Base-by-base conservation (phyloP, 2,329 filamentous ascomycete genomes). In the Cladosporium sp. region DNA sequence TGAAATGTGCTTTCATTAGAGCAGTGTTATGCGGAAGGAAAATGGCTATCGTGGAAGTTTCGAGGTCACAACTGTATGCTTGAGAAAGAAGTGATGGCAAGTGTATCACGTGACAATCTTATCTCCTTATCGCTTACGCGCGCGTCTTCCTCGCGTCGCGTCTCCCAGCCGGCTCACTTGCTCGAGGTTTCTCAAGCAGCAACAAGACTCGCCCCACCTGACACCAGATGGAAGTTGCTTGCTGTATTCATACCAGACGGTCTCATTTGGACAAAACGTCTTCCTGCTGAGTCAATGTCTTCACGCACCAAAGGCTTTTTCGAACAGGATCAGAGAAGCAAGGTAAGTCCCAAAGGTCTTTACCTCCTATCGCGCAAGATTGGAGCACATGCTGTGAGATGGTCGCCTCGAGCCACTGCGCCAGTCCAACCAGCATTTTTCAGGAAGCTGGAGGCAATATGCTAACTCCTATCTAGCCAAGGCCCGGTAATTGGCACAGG, bases 291-390 rank as follows among this genome's bases (percentile, higher is more conserved):
- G 34, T n/a, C 37, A 30, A 79, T 79, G 76, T 73, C 76, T 60
- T 74, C 72, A 55, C 76, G 75, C 61, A 80, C 80, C 63, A 79
- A 75, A 67, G 78, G 78, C 61, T 81, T 82, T 71, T 80, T 81
- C 66, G 78, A 81, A 60, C 76, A 80, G 66, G 69, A 77, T 52
- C 71, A 71, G 60, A 74, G 69, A 60, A 65, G 65, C 37, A 76
- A 77, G 70, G 77, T 78, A 67, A 51, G 58, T 22, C 25, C n/a
- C 15, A 6, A 12, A 30, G 30, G 30, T 34, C 30, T 34, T 34
- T 34, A 34, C 30, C n/a, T n/a, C n/a, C n/a, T n/a, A n/a, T n/a
- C 7, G 30, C 30, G 30, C 11, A 11, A 9, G 30, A 34, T 34
- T 34, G 51, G 54, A 47, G 36, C 12, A 12, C 15, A 38, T 38